Evolutionary conservation across 116 monocot genomes (phyloP).

Genomic region (Trichopus zeylanicus): DNA sequence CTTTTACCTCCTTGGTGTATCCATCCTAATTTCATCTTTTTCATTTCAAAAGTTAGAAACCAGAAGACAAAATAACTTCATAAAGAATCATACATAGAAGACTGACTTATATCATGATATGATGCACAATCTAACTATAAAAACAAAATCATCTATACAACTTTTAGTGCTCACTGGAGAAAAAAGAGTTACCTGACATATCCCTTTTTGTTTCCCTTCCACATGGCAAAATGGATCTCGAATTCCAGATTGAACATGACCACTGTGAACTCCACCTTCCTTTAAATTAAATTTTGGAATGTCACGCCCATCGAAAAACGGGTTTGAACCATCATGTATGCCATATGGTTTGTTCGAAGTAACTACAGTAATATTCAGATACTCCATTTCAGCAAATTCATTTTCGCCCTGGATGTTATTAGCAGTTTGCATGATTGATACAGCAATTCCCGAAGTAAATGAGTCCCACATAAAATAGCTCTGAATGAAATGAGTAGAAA

Average conservation of each 20-base stretch:
- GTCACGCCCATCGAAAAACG: conserved; percentile 58
- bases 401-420: conserved; percentile 38
- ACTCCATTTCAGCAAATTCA: conserved; percentile 72
- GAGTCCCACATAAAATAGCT: conserved; percentile 95
- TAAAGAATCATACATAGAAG: not conserved
- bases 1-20: conserved; percentile 68
- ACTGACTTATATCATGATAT: too few species aligned
- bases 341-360: conserved; percentile 87
- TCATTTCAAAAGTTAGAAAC: not conserved
- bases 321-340: conserved; percentile 66
- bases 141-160: too few species aligned
- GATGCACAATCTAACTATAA: too few species aligned
- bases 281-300: conserved; percentile 50
- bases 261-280: conserved; percentile 69
- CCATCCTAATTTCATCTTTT: conserved; percentile 50
- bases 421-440: conserved; percentile 47
- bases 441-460: conserved; percentile 55
- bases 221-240: conserved; percentile 64
- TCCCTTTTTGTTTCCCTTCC: conserved; percentile 41
- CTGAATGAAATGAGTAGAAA: conserved; percentile 24
- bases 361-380: conserved; percentile 71
- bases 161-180: too few species aligned
- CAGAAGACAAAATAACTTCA: not conserved
- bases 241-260: conserved; percentile 67
- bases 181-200: conserved; percentile 53